Percentiles rank a stretch among this genome's conserved stretches.
phyloP scores from a whole-genome alignment of 306 rosid species.

The Gastrolobium villosum region DNA sequence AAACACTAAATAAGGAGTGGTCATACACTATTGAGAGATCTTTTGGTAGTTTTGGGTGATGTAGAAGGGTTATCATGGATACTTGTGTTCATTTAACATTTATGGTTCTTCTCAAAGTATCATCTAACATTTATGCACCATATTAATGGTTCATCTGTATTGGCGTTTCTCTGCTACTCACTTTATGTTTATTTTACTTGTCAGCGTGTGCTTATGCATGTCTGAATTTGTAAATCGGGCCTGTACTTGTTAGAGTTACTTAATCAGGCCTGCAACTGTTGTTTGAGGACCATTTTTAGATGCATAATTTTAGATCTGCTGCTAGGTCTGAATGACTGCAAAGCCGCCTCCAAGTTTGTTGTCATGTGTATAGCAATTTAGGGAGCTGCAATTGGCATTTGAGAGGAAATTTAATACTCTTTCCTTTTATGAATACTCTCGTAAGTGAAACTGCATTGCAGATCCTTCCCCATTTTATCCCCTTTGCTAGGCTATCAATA shows the following conservation, averaged over 20 bases:
- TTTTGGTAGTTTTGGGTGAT: background rate
- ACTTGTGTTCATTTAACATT: background rate
- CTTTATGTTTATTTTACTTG: background rate
- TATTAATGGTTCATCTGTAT: background rate
- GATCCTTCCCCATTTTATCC: background rate
- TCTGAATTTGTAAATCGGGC: background rate
- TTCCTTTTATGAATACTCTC: background rate
- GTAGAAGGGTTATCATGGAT: background rate
- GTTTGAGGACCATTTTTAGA: background rate
- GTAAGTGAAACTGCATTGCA: too few species aligned
- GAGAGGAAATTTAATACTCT: background rate
- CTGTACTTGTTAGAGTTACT: background rate
- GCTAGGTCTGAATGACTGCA: background rate
- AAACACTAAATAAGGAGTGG: background rate
- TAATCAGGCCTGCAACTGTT: background rate
- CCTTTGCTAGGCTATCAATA: background rate
- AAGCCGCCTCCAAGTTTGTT: background rate
- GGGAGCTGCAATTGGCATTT: constrained; percentile 11
- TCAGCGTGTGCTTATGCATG: background rate
- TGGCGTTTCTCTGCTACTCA: background rate
- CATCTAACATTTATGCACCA: background rate
- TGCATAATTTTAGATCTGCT: background rate
- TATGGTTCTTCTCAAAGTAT: background rate
- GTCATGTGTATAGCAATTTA: background rate
- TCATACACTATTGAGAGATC: background rate